Conservation (phyloP, 2,329 filamentous ascomycete genomes). For the Sphaerulina vaccinii region DNA sequence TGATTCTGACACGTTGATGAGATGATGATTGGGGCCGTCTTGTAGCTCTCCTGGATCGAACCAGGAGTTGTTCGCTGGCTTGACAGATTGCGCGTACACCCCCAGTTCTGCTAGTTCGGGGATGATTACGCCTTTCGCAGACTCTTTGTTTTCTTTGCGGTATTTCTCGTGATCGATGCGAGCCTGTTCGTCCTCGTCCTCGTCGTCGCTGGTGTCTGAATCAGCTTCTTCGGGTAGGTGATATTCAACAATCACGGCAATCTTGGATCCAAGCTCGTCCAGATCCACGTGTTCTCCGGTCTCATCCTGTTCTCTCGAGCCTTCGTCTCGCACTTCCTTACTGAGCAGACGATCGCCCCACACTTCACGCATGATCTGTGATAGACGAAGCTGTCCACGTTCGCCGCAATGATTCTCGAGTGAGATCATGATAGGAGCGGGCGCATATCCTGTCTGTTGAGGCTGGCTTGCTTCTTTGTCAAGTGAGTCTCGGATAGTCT, state of each 20-base stretch:
- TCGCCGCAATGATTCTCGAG: conserved; percentile 66
- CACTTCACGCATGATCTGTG: conserved; percentile 64
- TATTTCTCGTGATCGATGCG: conserved; percentile 56
- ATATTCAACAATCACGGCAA: conserved; percentile 67
- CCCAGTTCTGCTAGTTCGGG: conserved; percentile 65
- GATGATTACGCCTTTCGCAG: conserved; percentile 52
- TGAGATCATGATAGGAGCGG: conserved; percentile 62
- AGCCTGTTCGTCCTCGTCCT: conserved; percentile 34
- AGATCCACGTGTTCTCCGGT: conserved; percentile 57
- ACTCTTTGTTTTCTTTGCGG: conserved; percentile 53
- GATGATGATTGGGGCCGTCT: conserved; percentile 59
- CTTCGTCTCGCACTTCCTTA: conserved; percentile 57
- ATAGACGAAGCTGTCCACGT: conserved; percentile 59
- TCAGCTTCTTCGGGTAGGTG: conserved; percentile 56
- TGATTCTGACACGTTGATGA: conserved; percentile 68
- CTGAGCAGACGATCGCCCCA: conserved; percentile 61
- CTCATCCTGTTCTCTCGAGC: conserved; percentile 55
- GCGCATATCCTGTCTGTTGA: conserved; percentile 42
- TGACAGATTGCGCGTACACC: conserved; percentile 69
- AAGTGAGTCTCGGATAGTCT: conserved; percentile 62
- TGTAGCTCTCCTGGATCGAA: conserved; percentile 50
- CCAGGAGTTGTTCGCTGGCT: conserved; percentile 66
- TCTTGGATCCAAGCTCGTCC: conserved; percentile 60
- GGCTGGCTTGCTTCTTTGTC: conserved; percentile 57
- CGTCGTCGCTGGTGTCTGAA: conserved; percentile 40